phyloP scores from a whole-genome alignment of 805 yeast genomes.

The Suhomyces sp. region DNA sequence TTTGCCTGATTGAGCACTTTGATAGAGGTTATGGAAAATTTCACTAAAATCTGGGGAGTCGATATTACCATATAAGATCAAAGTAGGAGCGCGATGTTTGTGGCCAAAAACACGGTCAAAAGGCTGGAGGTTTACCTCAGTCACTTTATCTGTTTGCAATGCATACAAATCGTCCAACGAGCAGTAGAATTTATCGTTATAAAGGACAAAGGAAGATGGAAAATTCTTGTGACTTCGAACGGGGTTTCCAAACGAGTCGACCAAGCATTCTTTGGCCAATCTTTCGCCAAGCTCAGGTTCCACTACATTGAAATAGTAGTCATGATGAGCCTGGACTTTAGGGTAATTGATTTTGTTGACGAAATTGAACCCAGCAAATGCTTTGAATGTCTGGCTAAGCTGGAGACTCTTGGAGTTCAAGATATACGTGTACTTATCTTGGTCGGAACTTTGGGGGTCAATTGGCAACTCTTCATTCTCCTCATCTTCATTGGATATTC shows the following conservation, averaged over 20 bases:
- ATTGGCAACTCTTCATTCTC: constrained; percentile 1
- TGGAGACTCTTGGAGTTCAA: constrained; percentile 3
- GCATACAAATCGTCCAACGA: constrained; percentile 76
- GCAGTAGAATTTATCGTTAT: constrained; percentile 56
- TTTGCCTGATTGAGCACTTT: constrained; percentile 61
- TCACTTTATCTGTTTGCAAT: constrained; percentile 52
- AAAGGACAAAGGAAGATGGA: constrained; percentile 46
- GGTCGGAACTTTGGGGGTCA: constrained; percentile 1
- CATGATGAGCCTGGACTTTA: constrained; percentile 60
- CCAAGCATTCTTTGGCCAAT: constrained; percentile 20
- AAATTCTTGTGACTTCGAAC: constrained; percentile 14
- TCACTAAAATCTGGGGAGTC: constrained; percentile 45
- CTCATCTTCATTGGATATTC: constrained; percentile 8
- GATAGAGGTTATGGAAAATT: constrained; percentile 57
- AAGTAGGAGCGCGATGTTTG: constrained; percentile 45
- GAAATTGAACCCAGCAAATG: constrained; percentile 42
- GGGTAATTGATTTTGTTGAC: constrained; percentile 55
- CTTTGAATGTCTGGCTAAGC: constrained; percentile 7
- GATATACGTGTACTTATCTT: constrained; percentile 3
- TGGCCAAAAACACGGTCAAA: constrained; percentile 68
- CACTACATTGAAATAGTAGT: constrained; percentile 41
- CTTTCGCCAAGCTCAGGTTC: constrained; percentile 20
- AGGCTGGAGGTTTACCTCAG: constrained; percentile 25
- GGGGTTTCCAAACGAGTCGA: constrained; percentile 33
- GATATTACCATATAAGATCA: constrained; percentile 67